Percentiles rank a stretch among this genome's conserved stretches.
Evolutionary conservation across 768 basidiomycete genomes (phyloP).

Genomic region (Mrakia gelida): DNA sequence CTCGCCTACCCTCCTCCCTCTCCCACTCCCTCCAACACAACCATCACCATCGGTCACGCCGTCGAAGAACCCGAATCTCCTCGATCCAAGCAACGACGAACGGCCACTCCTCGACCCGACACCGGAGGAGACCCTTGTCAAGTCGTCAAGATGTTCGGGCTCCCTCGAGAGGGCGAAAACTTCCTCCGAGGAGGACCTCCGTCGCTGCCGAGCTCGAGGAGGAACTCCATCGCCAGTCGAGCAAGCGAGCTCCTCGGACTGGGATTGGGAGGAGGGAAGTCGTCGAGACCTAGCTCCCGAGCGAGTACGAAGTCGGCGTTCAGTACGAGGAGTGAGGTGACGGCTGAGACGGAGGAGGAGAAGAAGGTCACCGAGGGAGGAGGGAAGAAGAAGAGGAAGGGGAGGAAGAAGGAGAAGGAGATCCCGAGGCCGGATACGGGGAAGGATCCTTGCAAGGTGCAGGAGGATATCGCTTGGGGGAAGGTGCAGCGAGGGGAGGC

Average conservation of each 20-base stretch:
- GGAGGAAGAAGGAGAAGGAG: background rate
- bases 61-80: background rate
- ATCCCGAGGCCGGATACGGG: background rate
- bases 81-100: background rate
- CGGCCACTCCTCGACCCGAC: background rate
- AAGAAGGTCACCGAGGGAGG: background rate
- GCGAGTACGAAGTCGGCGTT: background rate
- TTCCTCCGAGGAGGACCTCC: background rate
- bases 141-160: background rate
- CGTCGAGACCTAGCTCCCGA: background rate
- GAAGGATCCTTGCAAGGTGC: background rate
- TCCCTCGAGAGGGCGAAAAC: background rate
- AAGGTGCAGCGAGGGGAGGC: background rate
- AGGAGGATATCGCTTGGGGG: background rate
- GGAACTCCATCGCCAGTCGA: background rate
- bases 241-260: background rate
- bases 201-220: background rate
- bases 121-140: slow-evolving; percentile 3
- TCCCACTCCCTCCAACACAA: too few relatives aligned
- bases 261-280: background rate
- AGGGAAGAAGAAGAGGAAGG: background rate
- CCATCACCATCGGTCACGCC: background rate
- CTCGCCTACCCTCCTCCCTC: too few relatives aligned
- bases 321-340: background rate
- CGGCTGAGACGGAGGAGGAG: background rate